phyloP scores from a whole-genome alignment of 345 rosid species.

The Moricandia moricandioides region DNA sequence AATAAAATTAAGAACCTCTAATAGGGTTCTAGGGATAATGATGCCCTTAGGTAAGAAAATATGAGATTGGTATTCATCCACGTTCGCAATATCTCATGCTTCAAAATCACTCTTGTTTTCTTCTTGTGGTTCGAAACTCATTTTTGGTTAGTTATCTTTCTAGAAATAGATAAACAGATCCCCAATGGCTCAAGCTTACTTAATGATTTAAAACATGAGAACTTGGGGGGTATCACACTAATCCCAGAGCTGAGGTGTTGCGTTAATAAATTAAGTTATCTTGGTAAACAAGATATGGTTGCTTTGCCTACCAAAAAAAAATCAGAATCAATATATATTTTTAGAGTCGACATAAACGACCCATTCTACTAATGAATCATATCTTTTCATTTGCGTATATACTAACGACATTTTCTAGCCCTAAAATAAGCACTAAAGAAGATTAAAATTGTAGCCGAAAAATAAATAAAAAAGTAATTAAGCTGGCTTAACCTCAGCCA shows the following conservation, averaged over 20 bases:
- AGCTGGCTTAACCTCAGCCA: neutral
- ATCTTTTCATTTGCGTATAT: neutral
- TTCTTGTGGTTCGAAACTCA: neutral
- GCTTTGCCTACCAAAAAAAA: conserved; percentile 24
- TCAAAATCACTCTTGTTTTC: neutral
- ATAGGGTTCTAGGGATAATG: too few species aligned
- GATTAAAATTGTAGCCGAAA: neutral
- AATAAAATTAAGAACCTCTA: too few species aligned
- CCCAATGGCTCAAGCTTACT: neutral
- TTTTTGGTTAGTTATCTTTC: neutral
- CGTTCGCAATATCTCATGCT: neutral
- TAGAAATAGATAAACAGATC: conserved; percentile 6
- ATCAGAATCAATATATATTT: neutral
- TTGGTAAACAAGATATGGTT: conserved; percentile 5
- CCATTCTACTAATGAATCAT: conserved; percentile 3
- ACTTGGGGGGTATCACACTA: neutral
- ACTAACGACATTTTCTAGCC: conserved; percentile 19
- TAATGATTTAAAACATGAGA: neutral
- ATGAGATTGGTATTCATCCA: neutral
- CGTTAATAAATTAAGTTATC: conserved; percentile 15
- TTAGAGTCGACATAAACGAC: neutral
- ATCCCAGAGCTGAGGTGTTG: conserved; percentile 14
- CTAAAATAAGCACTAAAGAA: neutral
- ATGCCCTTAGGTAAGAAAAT: too few species aligned
- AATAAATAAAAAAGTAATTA: neutral